Percentiles rank a stretch among this genome's conserved stretches.
These are phyloP conservation scores for Aspergillus ruber DNA, from an alignment of 2,329 filamentous ascomycete genomes.

Conservation along the genomic window DNA sequence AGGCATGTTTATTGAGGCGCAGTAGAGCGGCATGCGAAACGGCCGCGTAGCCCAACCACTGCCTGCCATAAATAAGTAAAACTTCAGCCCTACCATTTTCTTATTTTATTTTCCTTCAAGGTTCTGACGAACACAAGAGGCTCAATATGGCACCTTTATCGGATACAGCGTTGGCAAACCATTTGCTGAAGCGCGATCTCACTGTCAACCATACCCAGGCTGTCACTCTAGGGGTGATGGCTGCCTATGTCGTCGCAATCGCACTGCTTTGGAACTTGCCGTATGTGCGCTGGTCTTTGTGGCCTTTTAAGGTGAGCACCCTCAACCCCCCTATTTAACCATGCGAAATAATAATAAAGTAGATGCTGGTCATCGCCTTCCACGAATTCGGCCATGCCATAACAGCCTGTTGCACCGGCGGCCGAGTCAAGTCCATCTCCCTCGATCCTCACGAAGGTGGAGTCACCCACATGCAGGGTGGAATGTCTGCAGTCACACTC, in stretches of 20 bases:
- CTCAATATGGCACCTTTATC: neutral
- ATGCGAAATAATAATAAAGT: conserved; percentile 1
- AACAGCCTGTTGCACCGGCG: conserved; percentile 65
- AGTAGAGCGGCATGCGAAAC: neutral
- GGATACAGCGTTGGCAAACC: neutral
- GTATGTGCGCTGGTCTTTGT: conserved; percentile 66
- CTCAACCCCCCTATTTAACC: neutral
- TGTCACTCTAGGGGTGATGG: conserved; percentile 66
- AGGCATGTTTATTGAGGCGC: neutral
- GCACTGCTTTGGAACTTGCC: conserved; percentile 74
- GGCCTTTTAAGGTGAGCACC: conserved; percentile 66
- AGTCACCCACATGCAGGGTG: conserved; percentile 70
- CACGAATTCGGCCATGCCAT: conserved; percentile 74
- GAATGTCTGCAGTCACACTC: conserved; percentile 62
- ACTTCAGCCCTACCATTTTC: neutral
- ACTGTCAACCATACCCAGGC: conserved; percentile 61
- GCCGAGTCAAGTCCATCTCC: conserved; percentile 65
- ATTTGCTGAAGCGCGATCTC: conserved; percentile 49
- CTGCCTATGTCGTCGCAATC: conserved; percentile 64
- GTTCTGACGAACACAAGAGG: neutral
- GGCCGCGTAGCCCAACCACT: neutral
- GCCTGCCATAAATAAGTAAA: neutral
- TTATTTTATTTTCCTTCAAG: neutral
- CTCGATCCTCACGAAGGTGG: conserved; percentile 71
- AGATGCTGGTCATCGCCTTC: conserved; percentile 80